Evolutionary conservation across 1,284 basidiomycete species (phyloP), one percentile per base, ranked within the genome.

Genomic region (Schizopora paradoxa): DNA sequence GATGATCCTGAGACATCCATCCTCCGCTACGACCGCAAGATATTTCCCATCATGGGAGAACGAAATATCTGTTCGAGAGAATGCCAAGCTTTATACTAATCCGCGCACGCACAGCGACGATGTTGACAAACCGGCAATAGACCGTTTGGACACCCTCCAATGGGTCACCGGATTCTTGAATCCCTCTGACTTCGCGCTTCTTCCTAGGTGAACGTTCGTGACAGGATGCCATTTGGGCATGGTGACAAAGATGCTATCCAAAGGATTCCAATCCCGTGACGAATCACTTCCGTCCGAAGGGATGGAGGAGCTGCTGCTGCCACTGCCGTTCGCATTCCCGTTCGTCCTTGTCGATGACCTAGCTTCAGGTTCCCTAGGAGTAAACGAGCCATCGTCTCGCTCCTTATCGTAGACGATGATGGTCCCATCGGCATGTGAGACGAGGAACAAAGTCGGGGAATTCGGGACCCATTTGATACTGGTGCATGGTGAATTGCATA

Each of bases 31-130:
- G 1, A 82, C 82, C 0, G 87, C 91, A 14, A 94, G 80, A 52
- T 86, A 82, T 61, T 86, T 85, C 21, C 88, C 85, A 58, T 96
- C 92, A 0, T 91, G 91, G 8, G 90, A 91, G 63, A 94, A 93
- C 3, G 84, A 84, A 60, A 95, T 87, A 56, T 89, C 91, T 91
- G 51, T 8, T 13, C n/a, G 29, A 44, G 45, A 26, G 47, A 32
- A 49, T 26, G 23, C n/a, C 29, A 37, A 6, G 47, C 22, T 11
- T 6, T 27, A 38, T n/a, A 10, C 41, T 47, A 28, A 41, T 34
- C 22, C 6, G 7, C 1, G 25, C 16, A 36, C 14, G 39, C 13
- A 44, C 25, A 41, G 42, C 23, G 22, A 43, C 31, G 37, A 42
- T 22, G 32, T 35, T n/a, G 40, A 14, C 79, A 59, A 58, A 88